Evolutionary conservation across 768 basidiomycete species (phyloP).

Genomic region (Leccinellum luteum): DNA sequence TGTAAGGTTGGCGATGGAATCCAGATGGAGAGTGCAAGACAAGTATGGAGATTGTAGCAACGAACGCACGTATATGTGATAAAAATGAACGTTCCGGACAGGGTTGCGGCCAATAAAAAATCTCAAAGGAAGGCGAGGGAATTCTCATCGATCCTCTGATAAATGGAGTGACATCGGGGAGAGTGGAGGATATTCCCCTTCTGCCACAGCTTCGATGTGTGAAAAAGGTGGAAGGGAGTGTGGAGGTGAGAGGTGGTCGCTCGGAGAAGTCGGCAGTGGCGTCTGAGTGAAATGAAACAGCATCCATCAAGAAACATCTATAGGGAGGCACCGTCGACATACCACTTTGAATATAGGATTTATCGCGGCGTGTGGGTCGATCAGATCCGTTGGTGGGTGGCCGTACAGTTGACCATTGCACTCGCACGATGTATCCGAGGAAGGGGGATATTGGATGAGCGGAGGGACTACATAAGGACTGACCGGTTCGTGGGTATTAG

Average conservation of each 20-base stretch:
- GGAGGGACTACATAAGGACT: constrained; percentile 37
- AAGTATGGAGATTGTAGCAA: constrained; percentile 29
- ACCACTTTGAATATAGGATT: constrained; percentile 93
- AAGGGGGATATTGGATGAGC: constrained; percentile 38
- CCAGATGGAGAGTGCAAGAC: constrained; percentile 27
- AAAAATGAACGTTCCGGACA: constrained; percentile 28
- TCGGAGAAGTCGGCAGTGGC: constrained; percentile 47
- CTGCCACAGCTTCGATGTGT: constrained; percentile 80
- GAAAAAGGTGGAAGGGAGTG: constrained; percentile 74
- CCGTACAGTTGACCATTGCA: constrained; percentile 48
- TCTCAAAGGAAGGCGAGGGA: constrained; percentile 19
- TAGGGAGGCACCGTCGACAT: constrained; percentile 34
- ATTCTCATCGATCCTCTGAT: constrained; percentile 42
- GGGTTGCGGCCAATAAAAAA: constrained; percentile 21
- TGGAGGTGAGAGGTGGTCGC: constrained; percentile 38
- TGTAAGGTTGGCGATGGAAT: constrained; percentile 15
- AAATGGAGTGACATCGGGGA: constrained; percentile 72
- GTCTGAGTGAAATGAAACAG: constrained; percentile 37
- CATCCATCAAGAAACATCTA: constrained; percentile 7
- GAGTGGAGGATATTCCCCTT: constrained; percentile 67
- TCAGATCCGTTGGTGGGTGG: constrained; percentile 59
- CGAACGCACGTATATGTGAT: constrained; percentile 25
- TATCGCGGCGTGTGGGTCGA: constrained; percentile 65
- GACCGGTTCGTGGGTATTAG: constrained; percentile 40
- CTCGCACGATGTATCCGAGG: constrained; percentile 46